Conservation (phyloP, 169 alveolate genomes). For the Eimeria falciformis region DNA sequence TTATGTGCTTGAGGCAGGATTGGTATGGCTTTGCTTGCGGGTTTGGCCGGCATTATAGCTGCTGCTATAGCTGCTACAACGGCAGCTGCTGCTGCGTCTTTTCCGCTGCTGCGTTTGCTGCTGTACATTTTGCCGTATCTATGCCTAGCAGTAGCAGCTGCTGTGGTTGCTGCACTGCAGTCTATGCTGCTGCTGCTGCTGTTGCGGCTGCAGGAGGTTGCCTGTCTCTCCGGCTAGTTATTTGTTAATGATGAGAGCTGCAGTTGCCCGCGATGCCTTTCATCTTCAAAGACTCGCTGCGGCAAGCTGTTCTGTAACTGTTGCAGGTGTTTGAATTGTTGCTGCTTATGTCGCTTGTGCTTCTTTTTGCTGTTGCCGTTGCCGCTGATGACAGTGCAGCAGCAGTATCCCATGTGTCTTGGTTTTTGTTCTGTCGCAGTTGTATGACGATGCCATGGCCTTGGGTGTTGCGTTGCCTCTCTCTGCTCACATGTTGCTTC, state of each 20-base stretch:
- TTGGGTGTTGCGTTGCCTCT: conserved; percentile 32
- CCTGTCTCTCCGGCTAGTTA: conserved; percentile 31
- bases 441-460: conserved; percentile 43
- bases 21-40: neutral
- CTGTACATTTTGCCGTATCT: neutral
- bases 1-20: neutral
- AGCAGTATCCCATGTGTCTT: neutral
- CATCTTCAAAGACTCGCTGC: neutral
- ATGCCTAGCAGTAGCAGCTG: neutral
- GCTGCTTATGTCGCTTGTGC: conserved; percentile 2
- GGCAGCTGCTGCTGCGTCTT: conserved; percentile 33
- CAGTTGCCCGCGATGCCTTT: conserved; percentile 5
- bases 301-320: conserved; percentile 5
- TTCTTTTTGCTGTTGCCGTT: conserved; percentile 6
- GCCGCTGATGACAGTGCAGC: neutral
- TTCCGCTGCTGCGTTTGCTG: neutral
- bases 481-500: conserved; percentile 39
- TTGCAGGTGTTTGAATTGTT: conserved; percentile 17
- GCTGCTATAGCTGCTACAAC: neutral
- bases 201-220: conserved; percentile 52
- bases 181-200: conserved; percentile 29
- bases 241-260: conserved; percentile 31
- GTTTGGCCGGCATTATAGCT: neutral
- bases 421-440: neutral
- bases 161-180: conserved; percentile 32